phyloP scores from a whole-genome alignment of 2,329 filamentous ascomycete genomes.

The Xylariaceae sp. region DNA sequence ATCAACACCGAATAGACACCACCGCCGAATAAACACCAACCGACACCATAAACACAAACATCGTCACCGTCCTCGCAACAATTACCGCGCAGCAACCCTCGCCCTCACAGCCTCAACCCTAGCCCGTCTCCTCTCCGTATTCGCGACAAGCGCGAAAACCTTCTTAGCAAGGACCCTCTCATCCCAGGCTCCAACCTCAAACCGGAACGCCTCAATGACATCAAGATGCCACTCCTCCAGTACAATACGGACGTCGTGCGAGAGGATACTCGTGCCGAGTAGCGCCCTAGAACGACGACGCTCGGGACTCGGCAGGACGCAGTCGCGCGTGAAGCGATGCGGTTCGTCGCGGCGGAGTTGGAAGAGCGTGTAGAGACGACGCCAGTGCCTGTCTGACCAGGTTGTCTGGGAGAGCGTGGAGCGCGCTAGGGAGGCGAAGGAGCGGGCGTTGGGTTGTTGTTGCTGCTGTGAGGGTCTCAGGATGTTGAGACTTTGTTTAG shows the following conservation, averaged over 20 bases:
- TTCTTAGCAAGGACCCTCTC: slow-evolving; percentile 46
- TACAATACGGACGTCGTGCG: slow-evolving; percentile 42
- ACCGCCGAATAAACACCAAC: too few relatives aligned
- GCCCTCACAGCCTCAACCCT: neutral
- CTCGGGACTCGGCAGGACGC: slow-evolving; percentile 18
- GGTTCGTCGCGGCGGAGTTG: slow-evolving; percentile 43
- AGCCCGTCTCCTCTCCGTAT: slow-evolving; percentile 39
- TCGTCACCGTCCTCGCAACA: too few relatives aligned
- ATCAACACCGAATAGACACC: too few relatives aligned
- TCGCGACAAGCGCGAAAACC: slow-evolving; percentile 49
- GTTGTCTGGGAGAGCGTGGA: slow-evolving; percentile 36
- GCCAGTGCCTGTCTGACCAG: slow-evolving; percentile 52
- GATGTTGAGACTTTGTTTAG: neutral
- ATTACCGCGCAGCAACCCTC: neutral
- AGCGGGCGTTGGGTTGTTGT: neutral
- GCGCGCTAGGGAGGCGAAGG: neutral
- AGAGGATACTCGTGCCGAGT: slow-evolving; percentile 45
- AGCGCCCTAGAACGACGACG: slow-evolving; percentile 27
- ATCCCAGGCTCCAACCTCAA: slow-evolving; percentile 46
- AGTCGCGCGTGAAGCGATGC: slow-evolving; percentile 34
- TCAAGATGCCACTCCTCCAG: slow-evolving; percentile 55
- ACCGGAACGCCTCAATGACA: slow-evolving; percentile 49
- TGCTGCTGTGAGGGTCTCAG: neutral
- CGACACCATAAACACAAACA: too few relatives aligned
- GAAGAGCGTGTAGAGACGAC: slow-evolving; percentile 45